Percentiles rank a stretch among this genome's conserved stretches.
Evolutionary conservation across 192 early-diverging fungal species (phyloP).

Genomic region (Coemansia sp.): DNA sequence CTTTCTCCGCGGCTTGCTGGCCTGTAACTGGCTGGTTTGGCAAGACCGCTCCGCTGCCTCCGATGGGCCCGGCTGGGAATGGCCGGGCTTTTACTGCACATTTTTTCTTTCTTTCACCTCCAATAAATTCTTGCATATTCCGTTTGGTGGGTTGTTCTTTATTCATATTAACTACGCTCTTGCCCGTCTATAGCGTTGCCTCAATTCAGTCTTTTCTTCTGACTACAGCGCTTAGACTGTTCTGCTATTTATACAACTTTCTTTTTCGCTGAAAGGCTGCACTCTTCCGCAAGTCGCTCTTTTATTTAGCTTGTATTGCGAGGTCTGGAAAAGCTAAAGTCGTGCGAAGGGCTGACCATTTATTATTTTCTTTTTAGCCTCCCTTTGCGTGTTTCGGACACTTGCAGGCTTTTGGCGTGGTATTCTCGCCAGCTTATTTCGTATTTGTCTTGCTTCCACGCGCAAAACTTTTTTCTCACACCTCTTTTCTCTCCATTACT

Average conservation of each 20-base stretch:
- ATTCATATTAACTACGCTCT: not conserved
- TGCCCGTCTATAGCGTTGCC: too few species aligned
- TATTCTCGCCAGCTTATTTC: not conserved
- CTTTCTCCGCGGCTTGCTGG: not conserved
- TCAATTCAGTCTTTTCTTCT: not conserved
- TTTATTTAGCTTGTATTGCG: not conserved
- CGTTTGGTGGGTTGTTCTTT: not conserved
- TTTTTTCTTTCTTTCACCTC: not conserved
- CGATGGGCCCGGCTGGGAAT: not conserved
- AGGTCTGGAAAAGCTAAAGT: not conserved
- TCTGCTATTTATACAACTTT: not conserved
- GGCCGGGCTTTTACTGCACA: not conserved
- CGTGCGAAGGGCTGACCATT: not conserved
- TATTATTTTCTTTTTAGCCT: slow-evolving; percentile 2
- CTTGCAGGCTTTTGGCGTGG: slow-evolving; percentile 7
- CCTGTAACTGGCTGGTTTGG: slow-evolving; percentile 10
- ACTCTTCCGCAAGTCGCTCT: not conserved
- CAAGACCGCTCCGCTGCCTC: not conserved
- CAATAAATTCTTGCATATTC: not conserved
- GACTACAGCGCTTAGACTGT: not conserved
- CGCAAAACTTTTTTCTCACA: slow-evolving; percentile 13
- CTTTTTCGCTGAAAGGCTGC: not conserved
- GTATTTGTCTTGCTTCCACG: slow-evolving; percentile 13
- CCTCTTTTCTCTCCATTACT: slow-evolving; percentile 9
- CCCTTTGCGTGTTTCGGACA: slow-evolving; percentile 9